These are phyloP conservation scores for Mucor indicus DNA, from an alignment of 371 early-diverging fungal genomes.

Conservation along the genomic window DNA sequence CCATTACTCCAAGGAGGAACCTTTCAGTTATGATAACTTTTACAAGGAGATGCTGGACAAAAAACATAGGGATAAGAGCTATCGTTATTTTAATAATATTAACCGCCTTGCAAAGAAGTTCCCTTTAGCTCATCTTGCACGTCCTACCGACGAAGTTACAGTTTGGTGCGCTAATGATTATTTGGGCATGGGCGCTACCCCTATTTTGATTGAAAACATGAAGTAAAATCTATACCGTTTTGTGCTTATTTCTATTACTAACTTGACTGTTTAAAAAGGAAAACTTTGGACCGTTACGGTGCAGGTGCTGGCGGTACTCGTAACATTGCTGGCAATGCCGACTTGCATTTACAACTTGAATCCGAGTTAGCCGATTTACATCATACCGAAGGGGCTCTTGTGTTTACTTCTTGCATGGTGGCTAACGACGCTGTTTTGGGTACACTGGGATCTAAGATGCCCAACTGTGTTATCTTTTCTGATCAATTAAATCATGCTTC, in stretches of 20 bases:
- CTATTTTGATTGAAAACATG: slow-evolving; percentile 85
- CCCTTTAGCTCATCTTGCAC: slow-evolving; percentile 92
- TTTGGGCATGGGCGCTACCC: slow-evolving; percentile 92
- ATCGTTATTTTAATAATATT: slow-evolving; percentile 99
- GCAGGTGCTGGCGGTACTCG: slow-evolving; percentile 99
- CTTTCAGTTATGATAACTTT: slow-evolving; percentile 88
- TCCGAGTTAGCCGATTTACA: slow-evolving; percentile 90
- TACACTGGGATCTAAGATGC: slow-evolving; percentile 89
- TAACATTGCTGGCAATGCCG: slow-evolving; percentile 98
- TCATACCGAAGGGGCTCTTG: slow-evolving; percentile 89
- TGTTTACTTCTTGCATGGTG: slow-evolving; percentile 98
- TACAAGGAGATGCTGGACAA: slow-evolving; percentile 84
- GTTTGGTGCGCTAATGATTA: slow-evolving; percentile 99
- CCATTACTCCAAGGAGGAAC: not conserved
- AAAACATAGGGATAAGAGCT: slow-evolving; percentile 95
- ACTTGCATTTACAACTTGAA: slow-evolving; percentile 92
- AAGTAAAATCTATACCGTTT: slow-evolving; percentile 51
- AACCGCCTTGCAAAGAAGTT: slow-evolving; percentile 92
- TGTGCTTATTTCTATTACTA: not conserved
- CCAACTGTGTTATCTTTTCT: slow-evolving; percentile 92
- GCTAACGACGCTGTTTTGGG: slow-evolving; percentile 97
- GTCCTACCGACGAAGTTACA: slow-evolving; percentile 82
- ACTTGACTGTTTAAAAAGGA: slow-evolving; percentile 34
- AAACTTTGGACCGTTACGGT: slow-evolving; percentile 91
- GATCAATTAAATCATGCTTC: slow-evolving; percentile 97